Percentiles rank a stretch among this genome's conserved stretches.
Conservation (phyloP, 1,284 basidiomycete species). For the Tilletia walkeri region DNA sequence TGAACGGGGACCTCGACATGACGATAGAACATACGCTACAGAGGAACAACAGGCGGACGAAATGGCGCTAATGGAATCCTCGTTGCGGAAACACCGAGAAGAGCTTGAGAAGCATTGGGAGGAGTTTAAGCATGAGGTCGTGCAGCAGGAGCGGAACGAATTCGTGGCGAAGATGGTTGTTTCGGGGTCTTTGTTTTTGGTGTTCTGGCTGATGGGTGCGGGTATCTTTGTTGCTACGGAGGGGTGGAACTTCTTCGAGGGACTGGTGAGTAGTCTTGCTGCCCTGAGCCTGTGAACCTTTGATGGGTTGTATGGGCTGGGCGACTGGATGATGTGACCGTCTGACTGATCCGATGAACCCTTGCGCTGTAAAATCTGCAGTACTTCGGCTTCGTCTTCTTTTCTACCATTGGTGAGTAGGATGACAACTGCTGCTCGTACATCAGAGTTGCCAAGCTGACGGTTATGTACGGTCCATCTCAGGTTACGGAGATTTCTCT, state of each 20-base stretch:
- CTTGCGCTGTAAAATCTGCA: neutral
- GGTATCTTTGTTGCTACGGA: conserved; percentile 64
- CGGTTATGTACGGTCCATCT: neutral
- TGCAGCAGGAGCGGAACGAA: conserved; percentile 60
- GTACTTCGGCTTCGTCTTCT: conserved; percentile 64
- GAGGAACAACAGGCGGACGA: conserved; percentile 11
- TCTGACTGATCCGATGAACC: too few species aligned
- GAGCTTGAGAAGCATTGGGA: conserved; percentile 44
- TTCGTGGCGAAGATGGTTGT: conserved; percentile 61
- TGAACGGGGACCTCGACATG: neutral
- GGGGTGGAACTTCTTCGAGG: conserved; percentile 61
- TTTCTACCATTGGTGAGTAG: conserved; percentile 43
- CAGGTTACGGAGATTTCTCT: conserved; percentile 34
- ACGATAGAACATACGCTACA: conserved; percentile 1
- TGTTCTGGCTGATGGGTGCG: conserved; percentile 60
- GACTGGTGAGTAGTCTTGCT: conserved; percentile 54
- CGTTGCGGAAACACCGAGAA: conserved; percentile 20
- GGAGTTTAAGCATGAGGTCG: conserved; percentile 49
- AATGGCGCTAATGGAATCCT: conserved; percentile 17
- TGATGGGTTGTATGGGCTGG: too few species aligned
- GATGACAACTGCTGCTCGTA: conserved; percentile 60
- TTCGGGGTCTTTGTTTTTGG: conserved; percentile 61
- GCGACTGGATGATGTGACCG: too few species aligned
- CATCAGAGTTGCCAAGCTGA: conserved; percentile 42
- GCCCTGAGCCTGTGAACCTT: too few species aligned